Conservation (phyloP, 768 basidiomycete genomes). For the Russula earlei region DNA sequence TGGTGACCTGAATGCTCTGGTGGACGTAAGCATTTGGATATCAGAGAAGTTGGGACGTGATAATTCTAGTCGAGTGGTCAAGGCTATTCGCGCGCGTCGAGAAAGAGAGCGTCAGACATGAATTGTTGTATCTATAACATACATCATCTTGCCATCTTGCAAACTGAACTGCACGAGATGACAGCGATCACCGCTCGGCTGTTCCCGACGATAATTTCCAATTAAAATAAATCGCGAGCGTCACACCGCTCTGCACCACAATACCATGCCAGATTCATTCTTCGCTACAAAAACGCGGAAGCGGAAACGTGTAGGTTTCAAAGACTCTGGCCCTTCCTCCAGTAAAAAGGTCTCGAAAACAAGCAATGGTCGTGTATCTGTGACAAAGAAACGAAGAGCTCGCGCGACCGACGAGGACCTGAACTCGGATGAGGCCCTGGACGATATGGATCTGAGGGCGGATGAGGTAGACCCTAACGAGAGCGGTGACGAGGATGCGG, state of each 20-base stretch:
- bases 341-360: slow-evolving; percentile 25
- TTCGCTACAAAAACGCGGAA: slow-evolving; percentile 60
- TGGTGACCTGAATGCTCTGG: slow-evolving; percentile 60
- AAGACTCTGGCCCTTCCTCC: slow-evolving; percentile 27
- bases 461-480: slow-evolving; percentile 44
- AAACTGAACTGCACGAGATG: no score
- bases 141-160: no score
- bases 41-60: slow-evolving; percentile 52
- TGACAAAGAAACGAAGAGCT: slow-evolving; percentile 21
- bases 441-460: slow-evolving; percentile 64
- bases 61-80: slow-evolving; percentile 65
- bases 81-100: slow-evolving; percentile 48
- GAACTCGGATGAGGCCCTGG: slow-evolving; percentile 48
- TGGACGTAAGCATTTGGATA: no score
- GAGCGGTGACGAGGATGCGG: slow-evolving; percentile 75
- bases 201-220: slow-evolving; percentile 1
- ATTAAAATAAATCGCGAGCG: no score
- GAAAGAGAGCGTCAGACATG: no score
- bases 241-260: neutral
- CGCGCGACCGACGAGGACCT: slow-evolving; percentile 49
- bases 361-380: slow-evolving; percentile 19
- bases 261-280: slow-evolving; percentile 81
- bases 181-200: no score
- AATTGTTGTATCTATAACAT: neutral
- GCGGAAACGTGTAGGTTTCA: slow-evolving; percentile 42